Base-by-base conservation (phyloP, 805 yeast species). In the Ogataea pini region DNA sequence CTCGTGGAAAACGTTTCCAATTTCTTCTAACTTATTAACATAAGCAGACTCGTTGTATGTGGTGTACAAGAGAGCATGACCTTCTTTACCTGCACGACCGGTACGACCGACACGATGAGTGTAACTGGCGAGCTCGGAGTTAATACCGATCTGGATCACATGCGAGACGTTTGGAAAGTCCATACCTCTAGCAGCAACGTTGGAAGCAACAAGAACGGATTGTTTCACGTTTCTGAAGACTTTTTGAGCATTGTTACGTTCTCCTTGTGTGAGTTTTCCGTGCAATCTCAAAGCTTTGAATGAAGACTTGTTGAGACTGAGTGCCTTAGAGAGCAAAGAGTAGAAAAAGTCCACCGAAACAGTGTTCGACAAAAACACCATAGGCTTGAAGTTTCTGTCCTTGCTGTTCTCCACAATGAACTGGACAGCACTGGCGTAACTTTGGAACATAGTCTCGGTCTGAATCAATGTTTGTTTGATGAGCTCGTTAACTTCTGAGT, bases 161-260 rank as follows among this genome's bases (percentile, higher is more conserved):
- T 89, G 88, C 20, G 89, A 70, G 24, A 92, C 95, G 58, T 81
- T 80, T 48, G 91, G 94, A 77, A 92, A 88, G 72, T 92, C 97
- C 85, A 92, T 83, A 57, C 98, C 98, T 71, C 98, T 82, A 12
- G 97, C 97, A 52, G 91, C 95, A 50, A 92, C 97, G 69, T 90
- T 96, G 6, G 97, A 87, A 47, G 92, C 84, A 46, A 92, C 79
- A 48, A 92, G 74, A 38, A 91, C 63, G 47, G 89, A 86, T 24
- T 67, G 52, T 49, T 63, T 59, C 13, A 73, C 57, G 47, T 60
- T 63, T 57, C 71, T 60, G 57, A 69, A 69, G 2, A 33, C 55
- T n/a, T 49, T 45, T 51, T 65, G 67, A 48, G 63, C 49, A 51
- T 57, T 44, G 51, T 62, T 61, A 59, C 98, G 83, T 39, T 72